Conservation (phyloP, 345 rosid genomes). For the Eucalyptus brandiana region DNA sequence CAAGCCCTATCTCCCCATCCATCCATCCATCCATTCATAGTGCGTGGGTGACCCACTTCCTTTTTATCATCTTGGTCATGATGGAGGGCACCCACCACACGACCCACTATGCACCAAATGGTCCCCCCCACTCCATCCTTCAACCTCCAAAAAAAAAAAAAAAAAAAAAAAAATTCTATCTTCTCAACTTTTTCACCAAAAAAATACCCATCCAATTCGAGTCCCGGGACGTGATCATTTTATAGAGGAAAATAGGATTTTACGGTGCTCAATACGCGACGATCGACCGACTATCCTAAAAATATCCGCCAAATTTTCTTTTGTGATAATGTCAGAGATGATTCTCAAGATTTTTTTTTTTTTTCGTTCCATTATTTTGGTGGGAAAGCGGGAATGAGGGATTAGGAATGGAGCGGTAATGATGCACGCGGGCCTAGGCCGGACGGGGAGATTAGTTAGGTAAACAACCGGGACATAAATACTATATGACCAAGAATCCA, state of each 20-base stretch:
- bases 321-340: neutral
- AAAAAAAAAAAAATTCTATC: neutral
- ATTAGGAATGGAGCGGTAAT: neutral
- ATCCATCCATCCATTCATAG: neutral
- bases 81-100: neutral
- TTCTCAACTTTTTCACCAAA: neutral
- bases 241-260: accelerated
- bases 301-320: accelerated
- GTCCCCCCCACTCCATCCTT: neutral
- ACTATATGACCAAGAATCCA: neutral
- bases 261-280: neutral
- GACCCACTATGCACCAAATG: neutral
- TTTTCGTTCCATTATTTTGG: neutral
- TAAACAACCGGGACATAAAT: neutral
- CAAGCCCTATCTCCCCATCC: neutral
- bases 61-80: neutral
- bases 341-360: accelerated
- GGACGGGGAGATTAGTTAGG: neutral
- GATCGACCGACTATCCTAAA: too few species aligned
- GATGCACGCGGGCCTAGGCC: neutral
- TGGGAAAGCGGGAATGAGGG: neutral
- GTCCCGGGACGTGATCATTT: neutral
- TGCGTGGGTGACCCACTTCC: neutral
- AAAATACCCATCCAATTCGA: neutral
- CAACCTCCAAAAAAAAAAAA: neutral